Conservation (phyloP, 495 filamentous ascomycete species). For the Bryoglossum gracile region DNA sequence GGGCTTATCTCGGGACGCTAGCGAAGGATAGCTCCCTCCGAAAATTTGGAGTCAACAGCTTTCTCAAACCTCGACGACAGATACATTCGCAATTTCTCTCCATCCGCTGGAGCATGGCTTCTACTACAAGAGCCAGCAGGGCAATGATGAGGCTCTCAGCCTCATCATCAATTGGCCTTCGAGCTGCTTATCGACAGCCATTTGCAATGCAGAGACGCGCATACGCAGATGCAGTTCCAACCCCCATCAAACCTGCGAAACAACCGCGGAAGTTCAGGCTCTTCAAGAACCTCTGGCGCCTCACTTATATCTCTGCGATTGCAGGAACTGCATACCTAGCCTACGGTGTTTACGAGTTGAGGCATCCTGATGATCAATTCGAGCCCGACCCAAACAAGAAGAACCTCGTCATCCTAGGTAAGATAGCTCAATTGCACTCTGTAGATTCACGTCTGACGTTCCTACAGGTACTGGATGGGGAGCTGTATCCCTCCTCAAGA, state of each 20-base stretch:
- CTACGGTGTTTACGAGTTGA: conserved; percentile 73
- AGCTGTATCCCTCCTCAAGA: conserved; percentile 93
- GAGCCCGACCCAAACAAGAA: conserved; percentile 86
- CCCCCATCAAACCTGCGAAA: no score
- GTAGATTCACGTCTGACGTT: conserved; percentile 6
- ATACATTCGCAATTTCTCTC: neutral
- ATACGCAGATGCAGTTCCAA: conserved; percentile 23
- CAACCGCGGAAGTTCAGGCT: conserved; percentile 30
- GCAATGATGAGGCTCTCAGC: conserved; percentile 14
- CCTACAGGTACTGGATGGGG: conserved; percentile 90
- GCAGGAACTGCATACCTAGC: conserved; percentile 61
- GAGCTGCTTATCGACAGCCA: conserved; percentile 8
- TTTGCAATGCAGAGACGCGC: conserved; percentile 18
- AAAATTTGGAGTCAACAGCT: neutral
- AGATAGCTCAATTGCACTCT: conserved; percentile 24
- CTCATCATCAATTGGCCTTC: conserved; percentile 23
- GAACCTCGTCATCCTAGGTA: conserved; percentile 94
- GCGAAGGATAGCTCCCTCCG: no score
- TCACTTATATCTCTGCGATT: conserved; percentile 62
- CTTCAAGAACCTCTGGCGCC: conserved; percentile 67
- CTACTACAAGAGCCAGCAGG: conserved; percentile 18
- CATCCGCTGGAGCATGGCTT: conserved; percentile 17
- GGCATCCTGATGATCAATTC: conserved; percentile 74
- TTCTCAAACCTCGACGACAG: neutral
- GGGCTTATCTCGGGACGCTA: neutral